Conservation (phyloP, 23 red algal species). For the Gracilariopsis chorda region DNA sequence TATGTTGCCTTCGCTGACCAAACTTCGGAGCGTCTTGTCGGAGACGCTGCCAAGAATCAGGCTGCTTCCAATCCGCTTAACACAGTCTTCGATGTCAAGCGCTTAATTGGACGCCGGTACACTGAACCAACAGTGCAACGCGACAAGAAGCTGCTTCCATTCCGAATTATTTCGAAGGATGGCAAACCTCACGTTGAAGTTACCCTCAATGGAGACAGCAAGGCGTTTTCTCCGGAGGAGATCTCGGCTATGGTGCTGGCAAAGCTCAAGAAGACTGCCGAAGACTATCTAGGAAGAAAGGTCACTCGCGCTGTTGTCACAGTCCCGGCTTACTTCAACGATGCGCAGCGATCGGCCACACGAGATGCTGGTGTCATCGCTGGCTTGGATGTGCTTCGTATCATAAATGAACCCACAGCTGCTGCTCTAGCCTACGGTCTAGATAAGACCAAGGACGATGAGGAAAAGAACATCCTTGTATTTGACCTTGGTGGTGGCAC, state of each 20-base stretch:
- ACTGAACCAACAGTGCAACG: constrained; percentile 91
- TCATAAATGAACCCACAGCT: constrained; percentile 99
- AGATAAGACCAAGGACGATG: constrained; percentile 90
- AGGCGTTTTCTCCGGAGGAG: constrained; percentile 92
- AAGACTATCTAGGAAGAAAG: constrained; percentile 90
- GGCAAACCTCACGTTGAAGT: constrained; percentile 95
- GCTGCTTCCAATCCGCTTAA: constrained; percentile 84
- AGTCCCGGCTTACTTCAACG: constrained; percentile 97
- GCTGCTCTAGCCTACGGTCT: constrained; percentile 96
- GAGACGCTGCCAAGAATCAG: constrained; percentile 99
- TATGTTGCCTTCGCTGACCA: constrained; percentile 90
- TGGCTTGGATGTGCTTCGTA: constrained; percentile 91
- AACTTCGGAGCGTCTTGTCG: constrained; percentile 82
- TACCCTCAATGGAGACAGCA: constrained; percentile 76
- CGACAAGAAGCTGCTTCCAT: constrained; percentile 93
- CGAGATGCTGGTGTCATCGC: constrained; percentile 96
- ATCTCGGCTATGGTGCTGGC: constrained; percentile 95
- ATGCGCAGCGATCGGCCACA: constrained; percentile 95
- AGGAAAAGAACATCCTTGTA: constrained; percentile 94
- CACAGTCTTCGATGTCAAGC: constrained; percentile 97
- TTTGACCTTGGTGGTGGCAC: constrained; percentile 99
- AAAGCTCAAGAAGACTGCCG: constrained; percentile 97
- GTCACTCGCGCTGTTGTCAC: constrained; percentile 90
- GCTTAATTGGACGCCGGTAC: constrained; percentile 91
- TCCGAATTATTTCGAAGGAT: constrained; percentile 84